Conservation (phyloP, 1,284 basidiomycete genomes). For the Cryptococcus jaspeensis region DNA sequence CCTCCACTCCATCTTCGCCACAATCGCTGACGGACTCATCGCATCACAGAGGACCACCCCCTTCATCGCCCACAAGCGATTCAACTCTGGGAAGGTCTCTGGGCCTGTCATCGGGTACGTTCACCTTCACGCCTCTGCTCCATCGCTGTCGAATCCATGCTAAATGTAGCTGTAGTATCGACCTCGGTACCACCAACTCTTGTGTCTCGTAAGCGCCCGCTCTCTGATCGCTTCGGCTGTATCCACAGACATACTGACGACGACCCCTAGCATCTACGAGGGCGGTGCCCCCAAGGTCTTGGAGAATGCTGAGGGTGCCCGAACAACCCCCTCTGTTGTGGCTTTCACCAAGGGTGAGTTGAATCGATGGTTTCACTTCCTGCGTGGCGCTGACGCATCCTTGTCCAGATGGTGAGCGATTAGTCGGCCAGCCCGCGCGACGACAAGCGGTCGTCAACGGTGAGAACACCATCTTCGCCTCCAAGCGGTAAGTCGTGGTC, state of each 20-base stretch:
- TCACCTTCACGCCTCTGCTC: neutral
- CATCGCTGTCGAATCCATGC: neutral
- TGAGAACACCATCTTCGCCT: constrained; percentile 89
- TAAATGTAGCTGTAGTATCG: constrained; percentile 44
- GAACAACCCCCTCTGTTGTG: constrained; percentile 96
- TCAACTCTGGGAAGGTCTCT: constrained; percentile 54
- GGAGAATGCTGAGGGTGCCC: constrained; percentile 95
- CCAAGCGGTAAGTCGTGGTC: constrained; percentile 80
- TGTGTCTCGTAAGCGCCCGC: constrained; percentile 65
- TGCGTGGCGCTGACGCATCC: neutral
- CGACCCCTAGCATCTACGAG: constrained; percentile 69
- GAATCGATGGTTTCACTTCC: neutral
- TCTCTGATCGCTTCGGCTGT: neutral
- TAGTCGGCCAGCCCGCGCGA: constrained; percentile 94
- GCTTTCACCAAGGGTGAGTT: constrained; percentile 86
- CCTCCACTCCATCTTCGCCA: neutral
- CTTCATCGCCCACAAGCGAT: constrained; percentile 44
- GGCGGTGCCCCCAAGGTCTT: constrained; percentile 91
- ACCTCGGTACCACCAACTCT: constrained; percentile 65
- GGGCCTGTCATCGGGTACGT: constrained; percentile 54
- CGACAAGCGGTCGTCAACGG: constrained; percentile 97
- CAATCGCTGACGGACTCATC: constrained; percentile 6
- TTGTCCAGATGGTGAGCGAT: constrained; percentile 68
- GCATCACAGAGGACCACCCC: constrained; percentile 32
- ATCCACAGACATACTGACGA: neutral